These are phyloP conservation scores for Pseudozyma pruni DNA, from an alignment of 1,284 basidiomycete genomes.

Conservation along the genomic window DNA sequence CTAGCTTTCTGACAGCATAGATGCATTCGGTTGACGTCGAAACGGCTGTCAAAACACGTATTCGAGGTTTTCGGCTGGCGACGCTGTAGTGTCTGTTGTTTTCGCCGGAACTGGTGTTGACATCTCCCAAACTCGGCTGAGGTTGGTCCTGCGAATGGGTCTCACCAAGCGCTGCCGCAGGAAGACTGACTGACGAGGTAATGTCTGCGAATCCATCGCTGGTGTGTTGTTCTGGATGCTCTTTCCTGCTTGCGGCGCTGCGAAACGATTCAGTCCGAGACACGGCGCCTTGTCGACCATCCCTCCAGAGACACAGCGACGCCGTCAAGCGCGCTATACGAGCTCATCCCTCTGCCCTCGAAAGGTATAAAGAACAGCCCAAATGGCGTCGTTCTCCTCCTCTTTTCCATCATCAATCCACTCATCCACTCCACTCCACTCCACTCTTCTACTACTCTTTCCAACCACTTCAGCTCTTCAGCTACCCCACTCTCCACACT, in stretches of 20 bases:
- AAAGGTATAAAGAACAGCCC: slow-evolving; percentile 47
- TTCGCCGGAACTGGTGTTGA: slow-evolving; percentile 23
- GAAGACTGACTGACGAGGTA: too few relatives aligned
- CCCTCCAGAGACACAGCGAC: slow-evolving; percentile 1
- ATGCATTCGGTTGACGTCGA: too few relatives aligned
- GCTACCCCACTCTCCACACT: slow-evolving; percentile 20
- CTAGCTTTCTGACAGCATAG: too few relatives aligned
- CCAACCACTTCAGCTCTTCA: slow-evolving; percentile 42
- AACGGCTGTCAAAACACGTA: slow-evolving; percentile 16
- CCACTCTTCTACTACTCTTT: slow-evolving; percentile 43
- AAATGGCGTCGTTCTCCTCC: slow-evolving; percentile 27
- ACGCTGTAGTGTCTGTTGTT: slow-evolving; percentile 2
- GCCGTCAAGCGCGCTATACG: slow-evolving; percentile 15
- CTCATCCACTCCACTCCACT: slow-evolving; percentile 44
- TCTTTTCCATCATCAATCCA: slow-evolving; percentile 55
- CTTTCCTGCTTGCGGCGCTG: not conserved
- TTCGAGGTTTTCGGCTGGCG: not conserved
- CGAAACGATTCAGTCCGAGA: not conserved
- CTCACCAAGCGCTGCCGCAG: too few relatives aligned
- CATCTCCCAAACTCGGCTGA: not conserved
- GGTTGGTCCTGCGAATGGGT: not conserved
- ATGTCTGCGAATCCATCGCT: too few relatives aligned
- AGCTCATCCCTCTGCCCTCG: not conserved
- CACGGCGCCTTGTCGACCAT: not conserved
- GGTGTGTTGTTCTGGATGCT: slow-evolving; percentile 9